Conservation (phyloP, 306 rosid genomes). For the Vicia sativa region DNA sequence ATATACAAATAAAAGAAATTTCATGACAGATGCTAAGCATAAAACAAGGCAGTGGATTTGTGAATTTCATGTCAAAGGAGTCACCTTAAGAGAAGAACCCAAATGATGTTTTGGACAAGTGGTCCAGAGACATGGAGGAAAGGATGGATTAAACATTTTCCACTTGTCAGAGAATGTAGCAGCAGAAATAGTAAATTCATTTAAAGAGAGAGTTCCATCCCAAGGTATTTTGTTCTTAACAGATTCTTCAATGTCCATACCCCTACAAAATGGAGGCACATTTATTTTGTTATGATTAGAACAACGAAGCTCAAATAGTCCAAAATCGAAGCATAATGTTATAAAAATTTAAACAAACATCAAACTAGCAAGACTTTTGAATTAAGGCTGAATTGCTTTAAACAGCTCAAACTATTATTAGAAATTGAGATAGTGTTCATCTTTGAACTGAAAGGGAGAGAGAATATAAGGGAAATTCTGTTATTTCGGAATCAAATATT, state of each 20-base stretch:
- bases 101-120: constrained; percentile 45
- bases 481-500: too few species aligned
- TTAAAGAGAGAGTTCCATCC: constrained; percentile 66
- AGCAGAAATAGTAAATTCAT: constrained; percentile 62
- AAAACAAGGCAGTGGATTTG: constrained; percentile 1
- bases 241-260: constrained; percentile 38
- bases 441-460: too few species aligned
- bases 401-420: too few species aligned
- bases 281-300: not conserved
- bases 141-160: constrained; percentile 50
- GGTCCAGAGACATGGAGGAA: constrained; percentile 77
- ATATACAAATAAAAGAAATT: not conserved
- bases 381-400: too few species aligned
- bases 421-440: too few species aligned
- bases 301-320: not conserved
- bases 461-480: too few species aligned
- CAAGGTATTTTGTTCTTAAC: constrained; percentile 39
- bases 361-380: too few species aligned
- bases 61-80: constrained; percentile 18
- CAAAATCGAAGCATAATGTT: not conserved
- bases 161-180: constrained; percentile 57
- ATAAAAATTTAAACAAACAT: not conserved
- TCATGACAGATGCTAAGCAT: constrained; percentile 6
- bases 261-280: constrained; percentile 35
- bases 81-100: constrained; percentile 47